These are phyloP conservation scores for Orbilia blumenaviensis DNA, from an alignment of 2,329 filamentous ascomycete genomes.

Conservation along the genomic window DNA sequence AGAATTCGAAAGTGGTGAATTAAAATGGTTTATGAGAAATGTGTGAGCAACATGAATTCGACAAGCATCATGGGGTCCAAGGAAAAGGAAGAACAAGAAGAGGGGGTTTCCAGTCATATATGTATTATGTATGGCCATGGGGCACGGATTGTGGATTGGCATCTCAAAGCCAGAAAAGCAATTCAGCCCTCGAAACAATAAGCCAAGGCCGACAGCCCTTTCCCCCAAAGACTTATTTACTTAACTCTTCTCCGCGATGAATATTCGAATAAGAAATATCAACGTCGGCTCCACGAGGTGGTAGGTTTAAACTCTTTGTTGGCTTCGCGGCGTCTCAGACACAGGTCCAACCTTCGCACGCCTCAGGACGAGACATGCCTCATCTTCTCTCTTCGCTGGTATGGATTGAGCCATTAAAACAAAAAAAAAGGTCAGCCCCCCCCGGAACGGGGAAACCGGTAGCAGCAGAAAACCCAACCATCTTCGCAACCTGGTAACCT, in stretches of 20 bases:
- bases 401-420: conserved; percentile 49
- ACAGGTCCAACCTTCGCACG: conserved; percentile 39
- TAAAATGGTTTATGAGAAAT: conserved; percentile 33
- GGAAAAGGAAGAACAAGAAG: not conserved
- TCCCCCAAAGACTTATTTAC: not conserved
- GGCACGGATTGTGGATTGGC: conserved; percentile 14
- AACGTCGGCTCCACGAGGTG: conserved; percentile 9
- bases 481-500: conserved; percentile 19
- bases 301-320: conserved; percentile 34
- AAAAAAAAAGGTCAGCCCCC: not conserved
- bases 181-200: conserved; percentile 10
- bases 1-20: not conserved
- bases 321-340: conserved; percentile 38
- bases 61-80: conserved; percentile 15
- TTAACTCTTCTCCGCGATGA: not conserved
- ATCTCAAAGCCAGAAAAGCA: conserved; percentile 14
- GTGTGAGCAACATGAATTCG: conserved; percentile 23
- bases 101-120: conserved; percentile 38
- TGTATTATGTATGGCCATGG: conserved; percentile 5
- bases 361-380: conserved; percentile 50
- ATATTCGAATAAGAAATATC: conserved; percentile 20
- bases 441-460: conserved; percentile 49
- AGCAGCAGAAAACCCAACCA: conserved; percentile 2
- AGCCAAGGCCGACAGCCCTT: conserved; percentile 19
- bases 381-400: conserved; percentile 16